A percentile compares a stretch with the other conserved stretches of the same genome.
phyloP scores from a whole-genome alignment of 2,329 filamentous ascomycete genomes.

The Alternaria solani region DNA sequence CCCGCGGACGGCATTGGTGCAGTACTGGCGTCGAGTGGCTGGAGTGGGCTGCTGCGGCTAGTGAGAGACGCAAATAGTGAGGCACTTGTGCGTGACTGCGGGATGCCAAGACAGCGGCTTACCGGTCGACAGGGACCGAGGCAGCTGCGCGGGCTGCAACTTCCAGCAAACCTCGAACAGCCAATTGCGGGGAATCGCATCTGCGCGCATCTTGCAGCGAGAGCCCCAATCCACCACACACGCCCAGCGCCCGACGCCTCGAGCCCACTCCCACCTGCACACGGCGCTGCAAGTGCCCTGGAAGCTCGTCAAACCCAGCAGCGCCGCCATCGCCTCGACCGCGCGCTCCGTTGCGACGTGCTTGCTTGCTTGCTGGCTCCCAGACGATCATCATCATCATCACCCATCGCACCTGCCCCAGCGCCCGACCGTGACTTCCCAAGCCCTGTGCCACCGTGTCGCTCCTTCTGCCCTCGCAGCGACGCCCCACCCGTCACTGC shows the following conservation, averaged over 20 bases:
- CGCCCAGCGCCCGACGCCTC: conserved; percentile 22
- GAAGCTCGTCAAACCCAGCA: conserved; percentile 12
- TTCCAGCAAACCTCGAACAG: conserved; percentile 30
- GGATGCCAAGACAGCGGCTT: conserved; percentile 17
- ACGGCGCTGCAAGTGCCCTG: conserved; percentile 11
- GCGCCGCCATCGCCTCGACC: conserved; percentile 8
- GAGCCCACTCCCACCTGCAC: conserved; percentile 6
- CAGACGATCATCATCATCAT: conserved; percentile 2
- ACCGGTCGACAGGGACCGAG: conserved; percentile 27
- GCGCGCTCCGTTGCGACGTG: not conserved
- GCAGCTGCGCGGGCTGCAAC: conserved; percentile 17
- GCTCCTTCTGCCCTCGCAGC: conserved; percentile 25
- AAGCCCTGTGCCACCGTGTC: conserved; percentile 17
- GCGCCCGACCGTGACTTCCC: conserved; percentile 14
- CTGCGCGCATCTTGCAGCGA: conserved; percentile 27
- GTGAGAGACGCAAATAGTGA: not conserved
- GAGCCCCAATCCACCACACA: conserved; percentile 18
- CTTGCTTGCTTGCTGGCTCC: conserved; percentile 1
- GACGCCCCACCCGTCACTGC: conserved; percentile 23
- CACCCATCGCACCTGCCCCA: conserved; percentile 14
- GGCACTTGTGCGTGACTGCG: not conserved
- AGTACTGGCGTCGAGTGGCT: conserved; percentile 6
- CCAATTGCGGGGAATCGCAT: conserved; percentile 41
- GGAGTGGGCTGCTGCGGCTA: not conserved
- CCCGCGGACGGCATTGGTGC: too few relatives aligned